These are phyloP conservation scores for Hortaea werneckii DNA, from an alignment of 2,329 filamentous ascomycete species.

Conservation along the genomic window DNA sequence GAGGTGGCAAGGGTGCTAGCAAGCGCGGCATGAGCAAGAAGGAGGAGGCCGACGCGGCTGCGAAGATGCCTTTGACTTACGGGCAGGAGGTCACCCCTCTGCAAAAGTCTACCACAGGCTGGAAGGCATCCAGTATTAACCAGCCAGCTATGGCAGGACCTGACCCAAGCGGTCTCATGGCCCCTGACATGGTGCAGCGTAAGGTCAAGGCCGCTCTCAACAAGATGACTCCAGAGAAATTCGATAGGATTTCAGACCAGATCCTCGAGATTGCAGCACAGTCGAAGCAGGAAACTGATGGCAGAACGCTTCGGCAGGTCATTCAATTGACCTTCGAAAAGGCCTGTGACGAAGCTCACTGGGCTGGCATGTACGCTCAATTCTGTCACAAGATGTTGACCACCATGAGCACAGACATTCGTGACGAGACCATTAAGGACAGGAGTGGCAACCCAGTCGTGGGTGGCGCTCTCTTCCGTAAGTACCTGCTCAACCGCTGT, in stretches of 20 bases:
- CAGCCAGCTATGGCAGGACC: conserved; percentile 33
- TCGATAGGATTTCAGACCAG: conserved; percentile 88
- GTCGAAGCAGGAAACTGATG: conserved; percentile 90
- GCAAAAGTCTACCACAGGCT: conserved; percentile 60
- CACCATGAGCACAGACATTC: conserved; percentile 88
- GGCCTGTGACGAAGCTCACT: conserved; percentile 95
- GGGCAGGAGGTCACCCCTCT: conserved; percentile 75
- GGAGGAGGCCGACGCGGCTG: conserved; percentile 61
- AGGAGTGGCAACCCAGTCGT: conserved; percentile 80
- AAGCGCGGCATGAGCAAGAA: conserved; percentile 44
- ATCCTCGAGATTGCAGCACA: conserved; percentile 87
- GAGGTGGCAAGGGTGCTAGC: conserved; percentile 51
- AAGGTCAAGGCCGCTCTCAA: conserved; percentile 98
- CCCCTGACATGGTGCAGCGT: conserved; percentile 88
- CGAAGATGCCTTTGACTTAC: conserved; percentile 84
- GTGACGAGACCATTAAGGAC: conserved; percentile 89
- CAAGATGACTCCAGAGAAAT: conserved; percentile 99
- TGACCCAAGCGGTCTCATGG: conserved; percentile 51
- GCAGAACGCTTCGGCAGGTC: conserved; percentile 88
- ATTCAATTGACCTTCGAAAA: conserved; percentile 99
- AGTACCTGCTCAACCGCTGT: conserved; percentile 96
- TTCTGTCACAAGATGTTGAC: conserved; percentile 97
- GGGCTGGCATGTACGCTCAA: conserved; percentile 97
- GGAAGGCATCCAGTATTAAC: conserved; percentile 73
- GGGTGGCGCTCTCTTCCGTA: conserved; percentile 90